phyloP scores from a whole-genome alignment of 768 basidiomycete species.

The Podaxis mareebaensis region DNA sequence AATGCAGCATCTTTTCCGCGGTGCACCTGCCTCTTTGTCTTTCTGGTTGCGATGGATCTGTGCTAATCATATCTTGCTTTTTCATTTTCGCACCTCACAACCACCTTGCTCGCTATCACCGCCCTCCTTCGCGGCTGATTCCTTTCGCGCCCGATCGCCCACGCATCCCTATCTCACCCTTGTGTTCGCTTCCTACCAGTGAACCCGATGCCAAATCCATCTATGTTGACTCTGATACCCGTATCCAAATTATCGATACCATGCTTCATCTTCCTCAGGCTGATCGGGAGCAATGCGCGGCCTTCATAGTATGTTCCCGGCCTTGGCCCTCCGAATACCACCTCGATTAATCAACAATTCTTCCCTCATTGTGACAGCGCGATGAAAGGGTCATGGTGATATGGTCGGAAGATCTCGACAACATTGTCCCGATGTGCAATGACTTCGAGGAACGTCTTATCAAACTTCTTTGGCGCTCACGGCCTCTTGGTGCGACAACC shows the following conservation, averaged over 20 bases:
- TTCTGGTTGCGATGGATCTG: not conserved
- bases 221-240: slow-evolving; percentile 78
- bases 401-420: slow-evolving; percentile 81
- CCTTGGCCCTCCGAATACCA: not conserved
- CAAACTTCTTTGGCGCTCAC: slow-evolving; percentile 73
- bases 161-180: not conserved
- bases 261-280: slow-evolving; percentile 76
- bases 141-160: not conserved
- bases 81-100: not conserved
- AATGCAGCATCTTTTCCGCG: not conserved
- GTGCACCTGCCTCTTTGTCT: not conserved
- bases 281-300: slow-evolving; percentile 85
- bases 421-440: slow-evolving; percentile 69
- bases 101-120: not conserved
- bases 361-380: slow-evolving; percentile 41
- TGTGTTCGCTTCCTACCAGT: slow-evolving; percentile 30
- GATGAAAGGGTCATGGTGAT: slow-evolving; percentile 84
- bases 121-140: not conserved
- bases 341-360: not conserved
- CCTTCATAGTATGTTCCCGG: slow-evolving; percentile 72
- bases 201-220: slow-evolving; percentile 57
- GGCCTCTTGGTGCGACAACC: slow-evolving; percentile 25
- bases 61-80: slow-evolving; percentile 1
- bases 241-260: slow-evolving; percentile 83
- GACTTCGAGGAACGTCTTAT: slow-evolving; percentile 81